A percentile compares a stretch with the other conserved stretches of the same genome.
These are phyloP conservation scores for Cladosporium cucumerinum DNA, from an alignment of 2,329 filamentous ascomycete genomes.

Conservation along the genomic window DNA sequence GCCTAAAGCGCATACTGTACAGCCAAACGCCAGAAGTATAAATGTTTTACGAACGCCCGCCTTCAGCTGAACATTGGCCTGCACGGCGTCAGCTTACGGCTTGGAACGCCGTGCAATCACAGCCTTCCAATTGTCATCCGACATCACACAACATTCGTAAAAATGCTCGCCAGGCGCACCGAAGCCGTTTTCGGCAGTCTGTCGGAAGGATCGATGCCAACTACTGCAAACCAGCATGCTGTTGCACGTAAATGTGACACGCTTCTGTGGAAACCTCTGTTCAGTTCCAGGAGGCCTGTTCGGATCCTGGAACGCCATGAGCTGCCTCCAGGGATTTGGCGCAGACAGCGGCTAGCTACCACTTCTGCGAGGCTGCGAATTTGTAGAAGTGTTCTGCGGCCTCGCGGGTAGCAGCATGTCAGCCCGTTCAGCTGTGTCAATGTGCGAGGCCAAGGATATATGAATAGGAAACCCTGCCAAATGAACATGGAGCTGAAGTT, in stretches of 20 bases:
- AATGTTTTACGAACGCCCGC: background rate
- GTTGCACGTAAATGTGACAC: background rate
- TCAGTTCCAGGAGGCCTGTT: background rate
- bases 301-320: background rate
- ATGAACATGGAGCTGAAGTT: background rate
- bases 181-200: background rate
- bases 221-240: background rate
- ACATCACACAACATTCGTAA: background rate
- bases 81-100: slow-evolving; percentile 6
- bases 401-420: background rate
- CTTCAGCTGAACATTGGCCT: slow-evolving; percentile 1
- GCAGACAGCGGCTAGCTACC: background rate
- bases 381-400: background rate
- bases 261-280: background rate
- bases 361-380: background rate
- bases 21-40: background rate
- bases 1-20: background rate
- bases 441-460: background rate
- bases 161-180: background rate
- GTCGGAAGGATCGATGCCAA: background rate
- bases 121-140: background rate
- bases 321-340: background rate
- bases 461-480: background rate
- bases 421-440: background rate
- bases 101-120: background rate